Conservation (phyloP, 257 asterid species). For the Plantago ovata region DNA sequence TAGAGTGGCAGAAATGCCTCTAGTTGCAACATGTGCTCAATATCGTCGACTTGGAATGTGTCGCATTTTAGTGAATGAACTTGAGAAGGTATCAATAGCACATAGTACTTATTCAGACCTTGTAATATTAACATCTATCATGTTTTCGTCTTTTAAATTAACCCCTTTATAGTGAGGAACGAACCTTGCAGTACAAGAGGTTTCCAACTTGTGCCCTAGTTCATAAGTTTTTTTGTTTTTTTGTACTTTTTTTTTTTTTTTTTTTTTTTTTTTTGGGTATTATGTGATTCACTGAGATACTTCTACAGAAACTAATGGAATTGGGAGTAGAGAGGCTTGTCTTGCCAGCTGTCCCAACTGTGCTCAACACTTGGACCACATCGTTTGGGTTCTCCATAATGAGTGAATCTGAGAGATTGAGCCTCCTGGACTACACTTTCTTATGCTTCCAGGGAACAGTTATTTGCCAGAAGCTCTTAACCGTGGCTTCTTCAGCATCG, state of each 20-base stretch:
- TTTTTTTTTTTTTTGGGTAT: too few relatives aligned
- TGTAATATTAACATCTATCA: background rate
- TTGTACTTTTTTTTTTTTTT: too few relatives aligned
- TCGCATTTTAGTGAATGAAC: constrained; percentile 72
- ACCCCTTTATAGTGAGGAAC: background rate
- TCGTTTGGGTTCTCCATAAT: constrained; percentile 72
- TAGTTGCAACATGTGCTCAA: constrained; percentile 73
- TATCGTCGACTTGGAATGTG: constrained; percentile 94
- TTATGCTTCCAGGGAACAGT: constrained; percentile 76
- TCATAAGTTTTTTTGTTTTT: too few relatives aligned
- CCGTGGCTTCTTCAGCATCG: background rate
- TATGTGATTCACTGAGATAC: too few relatives aligned
- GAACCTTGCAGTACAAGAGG: background rate
- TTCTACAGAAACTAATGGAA: constrained; percentile 55
- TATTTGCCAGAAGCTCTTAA: constrained; percentile 69
- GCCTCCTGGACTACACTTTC: constrained; percentile 51
- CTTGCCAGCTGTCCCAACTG: constrained; percentile 77
- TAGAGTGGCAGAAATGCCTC: constrained; percentile 84
- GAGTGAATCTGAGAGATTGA: constrained; percentile 50
- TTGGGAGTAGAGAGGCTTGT: constrained; percentile 86
- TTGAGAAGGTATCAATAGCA: constrained; percentile 59
- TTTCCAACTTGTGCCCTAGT: background rate
- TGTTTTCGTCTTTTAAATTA: background rate
- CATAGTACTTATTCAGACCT: background rate
- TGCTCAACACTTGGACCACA: constrained; percentile 67